These are phyloP conservation scores for Boletales sp. DNA, from an alignment of 768 basidiomycete species.

Conservation along the genomic window DNA sequence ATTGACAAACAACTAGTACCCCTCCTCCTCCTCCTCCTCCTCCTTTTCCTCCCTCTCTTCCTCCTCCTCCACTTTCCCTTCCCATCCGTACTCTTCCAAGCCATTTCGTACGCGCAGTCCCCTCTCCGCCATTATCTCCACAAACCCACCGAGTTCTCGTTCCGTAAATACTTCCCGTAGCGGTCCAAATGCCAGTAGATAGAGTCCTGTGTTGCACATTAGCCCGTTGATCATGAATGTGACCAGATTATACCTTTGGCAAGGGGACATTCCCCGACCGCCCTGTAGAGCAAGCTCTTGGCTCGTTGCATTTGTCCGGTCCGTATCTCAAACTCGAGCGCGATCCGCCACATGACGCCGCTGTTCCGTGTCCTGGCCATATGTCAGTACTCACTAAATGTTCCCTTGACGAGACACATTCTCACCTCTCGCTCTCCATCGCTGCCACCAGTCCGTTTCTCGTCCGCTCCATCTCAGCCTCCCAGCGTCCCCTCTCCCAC, in stretches of 20 bases:
- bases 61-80: conserved; percentile 8
- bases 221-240: conserved; percentile 6
- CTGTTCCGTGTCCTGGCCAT: conserved; percentile 59
- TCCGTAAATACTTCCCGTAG: conserved; percentile 59
- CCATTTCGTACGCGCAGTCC: conserved; percentile 61
- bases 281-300: conserved; percentile 71
- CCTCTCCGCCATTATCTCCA: conserved; percentile 74
- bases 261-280: conserved; percentile 70
- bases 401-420: too few species aligned
- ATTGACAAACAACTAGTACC: conserved; percentile 4
- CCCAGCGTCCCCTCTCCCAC: conserved; percentile 77
- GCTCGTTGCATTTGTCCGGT: conserved; percentile 54
- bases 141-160: conserved; percentile 57
- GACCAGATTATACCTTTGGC: conserved; percentile 53
- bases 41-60: conserved; percentile 24
- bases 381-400: conserved; percentile 3
- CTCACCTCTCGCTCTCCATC: conserved; percentile 65
- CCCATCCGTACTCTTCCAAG: conserved; percentile 44
- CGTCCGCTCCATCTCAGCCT: conserved; percentile 65
- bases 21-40: conserved; percentile 55
- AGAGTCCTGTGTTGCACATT: conserved; percentile 49
- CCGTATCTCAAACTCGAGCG: conserved; percentile 73
- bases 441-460: conserved; percentile 60
- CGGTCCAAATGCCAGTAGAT: conserved; percentile 73
- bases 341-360: conserved; percentile 67